Base-by-base conservation (phyloP, 192 early-diverging fungal genomes). In the Mortierella alpina region DNA sequence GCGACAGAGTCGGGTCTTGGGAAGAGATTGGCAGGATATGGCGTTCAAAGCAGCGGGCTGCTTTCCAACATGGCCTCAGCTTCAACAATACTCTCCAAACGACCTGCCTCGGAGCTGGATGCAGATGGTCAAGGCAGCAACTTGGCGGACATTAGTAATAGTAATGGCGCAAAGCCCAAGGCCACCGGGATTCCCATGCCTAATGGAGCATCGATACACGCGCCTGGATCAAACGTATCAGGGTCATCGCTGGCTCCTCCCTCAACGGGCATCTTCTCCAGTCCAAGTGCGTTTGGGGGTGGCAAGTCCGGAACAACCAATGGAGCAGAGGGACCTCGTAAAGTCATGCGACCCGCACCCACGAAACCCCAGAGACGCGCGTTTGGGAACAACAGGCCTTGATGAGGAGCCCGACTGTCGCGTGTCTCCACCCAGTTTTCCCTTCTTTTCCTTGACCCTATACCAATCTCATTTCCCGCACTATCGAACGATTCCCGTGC, bases 281-380 rank as follows among this genome's bases (percentile, higher is more conserved):
- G 47, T n/a, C 40, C 13, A 22, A 45, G 45, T 49, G 46, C 18
- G 18, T 78, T 65, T 63, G 75, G 68, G 13, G 54, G 59, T 1
- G 76, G 76, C 49, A 79, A 79, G 57, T 71, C 76, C 17, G 76
- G 76, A 22, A 6, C 60, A 47, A 47, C 40, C 13, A 79, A 79
- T 45, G 49, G 59, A 6, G 44, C 64, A 5, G 76, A 79, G 45
- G 76, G 76, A 22, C 69, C 76, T 13, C 76, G 76, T 7, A 79
- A 79, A 47, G 63, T 79, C 23, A 79, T 51, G 17, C 76, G 76
- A 42, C 57, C 76, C 3, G 55, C 63, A 2, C 51, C 58, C 40
- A 18, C 42, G 22, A 78, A 66, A 15, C 75, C 68, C 48, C 40
- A 49, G 6, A 10, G 57, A 20, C 59, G 74, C 4, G n/a, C 17